A percentile compares a stretch with the other conserved stretches of the same genome.
phyloP scores from a whole-genome alignment of 805 yeast genomes.

The Candida hispaniensis region DNA sequence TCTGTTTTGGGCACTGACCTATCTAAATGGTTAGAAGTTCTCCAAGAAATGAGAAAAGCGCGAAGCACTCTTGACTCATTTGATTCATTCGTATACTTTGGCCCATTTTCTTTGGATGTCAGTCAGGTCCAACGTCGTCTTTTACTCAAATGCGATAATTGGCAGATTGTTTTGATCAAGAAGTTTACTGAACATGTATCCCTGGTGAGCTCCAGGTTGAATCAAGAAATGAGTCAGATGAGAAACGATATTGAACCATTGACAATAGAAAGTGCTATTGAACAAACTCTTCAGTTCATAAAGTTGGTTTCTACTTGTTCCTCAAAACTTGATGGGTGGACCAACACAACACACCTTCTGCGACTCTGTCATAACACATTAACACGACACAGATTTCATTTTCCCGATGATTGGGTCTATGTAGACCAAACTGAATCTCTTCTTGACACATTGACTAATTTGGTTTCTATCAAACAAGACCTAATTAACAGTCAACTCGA shows the following conservation, averaged over 20 bases:
- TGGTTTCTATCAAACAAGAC: constrained; percentile 30
- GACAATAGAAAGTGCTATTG: constrained; percentile 32
- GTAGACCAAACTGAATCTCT: constrained; percentile 53
- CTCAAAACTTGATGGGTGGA: constrained; percentile 23
- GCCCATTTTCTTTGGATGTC: constrained; percentile 37
- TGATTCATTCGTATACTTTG: constrained; percentile 34
- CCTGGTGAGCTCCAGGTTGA: constrained; percentile 27
- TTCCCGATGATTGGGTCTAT: constrained; percentile 46
- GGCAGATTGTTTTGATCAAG: constrained; percentile 40
- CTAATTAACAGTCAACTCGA: constrained; percentile 36
- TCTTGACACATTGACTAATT: constrained; percentile 33
- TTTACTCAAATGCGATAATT: constrained; percentile 43
- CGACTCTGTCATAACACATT: constrained; percentile 35
- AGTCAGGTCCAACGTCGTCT: constrained; percentile 45
- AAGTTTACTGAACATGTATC: constrained; percentile 35
- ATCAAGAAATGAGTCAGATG: constrained; percentile 28
- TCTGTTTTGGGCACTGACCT: constrained; percentile 30
- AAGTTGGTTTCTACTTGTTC: constrained; percentile 31
- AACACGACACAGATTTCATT: constrained; percentile 36
- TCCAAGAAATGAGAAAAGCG: constrained; percentile 36
- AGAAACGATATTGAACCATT: constrained; percentile 33
- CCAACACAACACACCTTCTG: constrained; percentile 20
- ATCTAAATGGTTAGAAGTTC: constrained; percentile 38
- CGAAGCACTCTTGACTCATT: constrained; percentile 43
- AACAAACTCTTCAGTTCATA: constrained; percentile 33